Base-by-base conservation (phyloP, 305 asterid species). In the Fraxinus sp. region DNA sequence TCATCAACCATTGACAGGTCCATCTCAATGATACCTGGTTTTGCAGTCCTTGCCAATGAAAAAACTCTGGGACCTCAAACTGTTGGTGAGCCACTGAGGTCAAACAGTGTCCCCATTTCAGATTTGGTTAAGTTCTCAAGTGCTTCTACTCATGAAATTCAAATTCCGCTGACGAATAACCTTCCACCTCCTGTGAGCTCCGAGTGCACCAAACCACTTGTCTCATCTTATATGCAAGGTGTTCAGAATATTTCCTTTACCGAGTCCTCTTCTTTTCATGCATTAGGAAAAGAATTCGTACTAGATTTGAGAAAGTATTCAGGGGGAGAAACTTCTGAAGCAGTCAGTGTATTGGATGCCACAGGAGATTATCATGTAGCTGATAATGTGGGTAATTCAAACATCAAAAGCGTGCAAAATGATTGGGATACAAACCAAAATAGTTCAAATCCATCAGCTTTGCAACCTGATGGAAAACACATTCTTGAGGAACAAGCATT, bases 1-100 rank as follows among this genome's bases (percentile, higher is more conserved):
- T 81, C 92, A 83, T 94, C 95, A 57, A 79, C 84, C 26, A 87
- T 89, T 75, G 98, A 90, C 82, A 85, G 95, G 85, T 93, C 97
- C 80, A 93, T 96, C 89, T 96, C 98, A 72, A 91, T 86, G 37
- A 79, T 96, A 83, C 92, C 95, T 79, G 95, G 94, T 77, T 91
- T 88, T 83, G 62, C 88, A 24, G 83, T 85, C 84, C 90, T 92
- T 35, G 83, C 85, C 14, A 83, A 81, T 85, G 93, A 87, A 73
- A 89, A 81, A 66, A 75, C 85, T 82, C 88, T 87, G 46, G 89
- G 89, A 72, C 89, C 90, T 75, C 93, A 85, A 81, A 75, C 89
- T 81, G 86, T 83, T 82, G 87, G 78, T 87, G 97, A 89, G 80
- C 93, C 90, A 9, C 91, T 41, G 70, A 89, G 92, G 86, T 87